Base-by-base conservation (phyloP, 768 basidiomycete species). In the Strobilomyces confusus region DNA sequence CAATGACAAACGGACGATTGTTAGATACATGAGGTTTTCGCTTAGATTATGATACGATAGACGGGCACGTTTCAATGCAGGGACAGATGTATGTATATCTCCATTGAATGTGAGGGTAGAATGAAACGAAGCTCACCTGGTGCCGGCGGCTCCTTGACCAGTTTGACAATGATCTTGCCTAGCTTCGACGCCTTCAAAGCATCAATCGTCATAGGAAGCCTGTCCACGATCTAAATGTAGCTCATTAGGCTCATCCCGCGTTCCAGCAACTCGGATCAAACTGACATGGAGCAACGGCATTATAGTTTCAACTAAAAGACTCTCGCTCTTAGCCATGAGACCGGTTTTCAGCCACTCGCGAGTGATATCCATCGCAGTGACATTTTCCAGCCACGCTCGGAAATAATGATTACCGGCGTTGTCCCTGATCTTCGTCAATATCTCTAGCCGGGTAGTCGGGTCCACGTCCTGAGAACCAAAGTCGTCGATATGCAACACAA, bases 201-300 rank as follows among this genome's bases (percentile, higher is more conserved):
- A 32, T 87, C 83, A 17, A 91, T 65, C 9, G 82, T 82, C 66
- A 92, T 73, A 6, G 91, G 91, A 49, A 93, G 72, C 49, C 91
- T 85, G 70, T 92, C 91, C 64, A 92, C 84, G 59, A 93, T 85
- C 91, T 72, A 59, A 52, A 53, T 42, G 44, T 38, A 33, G 14
- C 26, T 50, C 54, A 61, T 62, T 54, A 68, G 60, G 58, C 51
- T 43, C 52, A 50, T 59, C 34, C 45, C 33, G 23, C n/a, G 43
- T 36, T 49, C 36, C 42, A 36, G 25, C 14, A 52, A 49, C 33
- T 54, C 42, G 48, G 50, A 56, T 60, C 49, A 60, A 61, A 82
- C 90, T 76, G 72, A 92, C 91, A 73, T 92, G 89, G 47, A 93
- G 74, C 60, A 92, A 74, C 30, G 90, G 90, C 91, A 92, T 93